Evolutionary conservation across 2,329 filamentous ascomycete genomes (phyloP).

Genomic region (Fonsecaea pugnacius): DNA sequence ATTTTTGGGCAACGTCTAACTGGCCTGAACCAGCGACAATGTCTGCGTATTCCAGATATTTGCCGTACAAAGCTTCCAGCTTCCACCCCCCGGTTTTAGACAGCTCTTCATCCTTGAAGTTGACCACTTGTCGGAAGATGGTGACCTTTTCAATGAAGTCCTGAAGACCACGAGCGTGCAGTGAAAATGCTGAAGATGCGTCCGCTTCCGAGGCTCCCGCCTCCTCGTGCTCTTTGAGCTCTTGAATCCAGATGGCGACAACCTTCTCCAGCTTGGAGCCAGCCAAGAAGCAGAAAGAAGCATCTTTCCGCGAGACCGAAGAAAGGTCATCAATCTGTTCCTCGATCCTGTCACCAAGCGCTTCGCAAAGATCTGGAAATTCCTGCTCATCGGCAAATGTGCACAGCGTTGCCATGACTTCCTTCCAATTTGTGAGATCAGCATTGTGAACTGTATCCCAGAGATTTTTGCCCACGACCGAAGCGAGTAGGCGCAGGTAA

Average conservation of each 20-base stretch:
- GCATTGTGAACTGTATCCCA: constrained; percentile 99
- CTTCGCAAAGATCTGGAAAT: constrained; percentile 93
- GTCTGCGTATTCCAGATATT: constrained; percentile 96
- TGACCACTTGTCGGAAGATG: constrained; percentile 90
- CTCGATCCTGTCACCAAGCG: constrained; percentile 85
- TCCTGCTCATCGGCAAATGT: constrained; percentile 90
- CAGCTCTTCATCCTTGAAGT: constrained; percentile 81
- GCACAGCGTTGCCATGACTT: constrained; percentile 93
- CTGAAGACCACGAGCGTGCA: constrained; percentile 86
- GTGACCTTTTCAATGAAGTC: constrained; percentile 98
- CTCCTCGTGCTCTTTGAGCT: constrained; percentile 82
- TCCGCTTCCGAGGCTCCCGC: constrained; percentile 70
- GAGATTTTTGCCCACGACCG: constrained; percentile 92
- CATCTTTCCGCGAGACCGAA: constrained; percentile 72
- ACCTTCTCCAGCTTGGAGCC: constrained; percentile 98
- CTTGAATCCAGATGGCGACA: constrained; percentile 87
- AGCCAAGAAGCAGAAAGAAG: constrained; percentile 93
- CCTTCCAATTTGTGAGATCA: constrained; percentile 91
- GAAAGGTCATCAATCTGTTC: constrained; percentile 66
- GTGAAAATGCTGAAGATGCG: constrained; percentile 82
- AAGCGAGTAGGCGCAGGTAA: constrained; percentile 86
- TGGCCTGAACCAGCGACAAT: constrained; percentile 90
- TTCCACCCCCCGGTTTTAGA: constrained; percentile 79
- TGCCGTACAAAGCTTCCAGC: constrained; percentile 82
- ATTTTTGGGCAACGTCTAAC: constrained; percentile 83